These are phyloP conservation scores for Cyberlindnera maclurae DNA, from an alignment of 805 yeast genomes.

Conservation along the genomic window DNA sequence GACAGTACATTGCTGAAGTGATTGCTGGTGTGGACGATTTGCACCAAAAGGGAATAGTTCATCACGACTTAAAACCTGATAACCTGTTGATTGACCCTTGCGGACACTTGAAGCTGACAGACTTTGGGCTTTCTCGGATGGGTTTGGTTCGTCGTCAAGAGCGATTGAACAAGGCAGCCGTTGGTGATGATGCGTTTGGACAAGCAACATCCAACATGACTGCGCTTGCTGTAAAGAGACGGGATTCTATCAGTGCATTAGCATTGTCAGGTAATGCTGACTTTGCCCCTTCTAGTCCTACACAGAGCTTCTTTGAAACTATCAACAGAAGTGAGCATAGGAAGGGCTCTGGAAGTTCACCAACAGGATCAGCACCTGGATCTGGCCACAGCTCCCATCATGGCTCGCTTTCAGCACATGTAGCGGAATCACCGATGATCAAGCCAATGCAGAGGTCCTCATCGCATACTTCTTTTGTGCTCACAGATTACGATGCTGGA, in stretches of 20 bases:
- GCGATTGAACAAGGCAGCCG: constrained; percentile 12
- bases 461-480: constrained; percentile 51
- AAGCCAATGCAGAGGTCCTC: constrained; percentile 42
- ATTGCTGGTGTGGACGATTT: constrained; percentile 85
- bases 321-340: constrained; percentile 12
- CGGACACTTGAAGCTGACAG: constrained; percentile 91
- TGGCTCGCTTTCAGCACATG: constrained; percentile 6
- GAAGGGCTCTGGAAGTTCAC: constrained; percentile 4
- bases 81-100: constrained; percentile 75
- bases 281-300: constrained; percentile 23
- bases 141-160: constrained; percentile 82
- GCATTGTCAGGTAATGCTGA: constrained; percentile 14
- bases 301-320: constrained; percentile 24
- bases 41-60: constrained; percentile 84
- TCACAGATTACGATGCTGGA: constrained; percentile 40
- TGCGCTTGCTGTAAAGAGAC: constrained; percentile 8
- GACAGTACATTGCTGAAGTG: constrained; percentile 81
- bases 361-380: neutral
- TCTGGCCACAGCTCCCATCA: constrained; percentile 1
- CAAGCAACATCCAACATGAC: constrained; percentile 11
- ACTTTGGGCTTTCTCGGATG: constrained; percentile 88
- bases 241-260: constrained; percentile 18
- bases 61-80: constrained; percentile 94
- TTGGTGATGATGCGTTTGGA: constrained; percentile 19
- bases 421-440: constrained; percentile 39